Base-by-base conservation (phyloP, 805 yeast species). In the Babjeviella inositovora region DNA sequence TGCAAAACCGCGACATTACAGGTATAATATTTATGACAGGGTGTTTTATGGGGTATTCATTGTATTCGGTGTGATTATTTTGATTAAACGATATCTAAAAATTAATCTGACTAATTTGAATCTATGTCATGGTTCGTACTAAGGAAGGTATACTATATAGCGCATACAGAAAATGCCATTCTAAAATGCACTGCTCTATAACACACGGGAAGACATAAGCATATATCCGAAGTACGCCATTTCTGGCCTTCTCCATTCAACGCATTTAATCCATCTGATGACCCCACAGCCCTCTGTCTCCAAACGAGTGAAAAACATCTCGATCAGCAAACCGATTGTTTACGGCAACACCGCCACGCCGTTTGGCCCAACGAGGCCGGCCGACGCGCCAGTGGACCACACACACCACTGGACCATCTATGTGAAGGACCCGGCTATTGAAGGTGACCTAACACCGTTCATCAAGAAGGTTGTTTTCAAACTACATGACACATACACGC, bases 351-450 rank as follows among this genome's bases (percentile, higher is more conserved):
- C 67, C 3, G 92, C 94, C 0, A 60, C 61, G 13, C 82, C 80
- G 17, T 48, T 81, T 19, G 64, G 66, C 15, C 61, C 48, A 35
- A 63, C 53, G 25, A 58, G 65, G 31, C 66, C 76, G 5, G 49
- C 56, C 5, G 59, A 58, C 19, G 73, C 84, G 1, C 93, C 95
- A 2, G 59, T 61, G 1, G 96, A 87, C 36, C 98, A 90, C 39
- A 82, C 97, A 2, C 98, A 90, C 47, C 61, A 69, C 24, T 90
- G 98, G 98, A 85, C 95, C 3, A 80, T 90, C 6, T 90, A 84
- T 40, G 73, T 90, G 2, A 56, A 69, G 36, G 84, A 84, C 30
- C 93, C 95, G 0, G 62, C 60, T 24, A 51, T 56, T 23, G 75
- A 80, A 22, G 71, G 74, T 32, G 96, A 90, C 39, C 47, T 84